Base-by-base conservation (phyloP, 1,139 yeast genomes). In the Magnusiomyces paraingens region DNA sequence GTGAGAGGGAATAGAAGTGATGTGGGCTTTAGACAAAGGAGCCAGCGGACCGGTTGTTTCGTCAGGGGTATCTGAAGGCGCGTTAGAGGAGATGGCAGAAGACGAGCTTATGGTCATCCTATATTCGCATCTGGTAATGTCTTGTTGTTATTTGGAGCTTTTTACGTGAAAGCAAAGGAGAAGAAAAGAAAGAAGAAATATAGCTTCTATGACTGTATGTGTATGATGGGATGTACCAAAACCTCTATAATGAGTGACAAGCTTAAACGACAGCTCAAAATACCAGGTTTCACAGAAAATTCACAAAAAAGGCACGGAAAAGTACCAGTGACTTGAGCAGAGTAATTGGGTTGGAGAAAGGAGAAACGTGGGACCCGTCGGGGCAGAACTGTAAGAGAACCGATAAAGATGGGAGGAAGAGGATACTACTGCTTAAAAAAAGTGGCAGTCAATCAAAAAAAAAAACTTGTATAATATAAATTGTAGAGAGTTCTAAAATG, bases 391-490 rank as follows among this genome's bases (percentile, higher is more conserved):
- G 32, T n/a, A 26, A 4, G 32, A 26, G 4, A 26, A 8, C 32
- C 8, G 51, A n/a, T 11, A 29, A 47, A 46, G 15, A n/a, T 14
- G 12, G 52, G 39, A 36, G 45, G 10, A 15, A 36, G 36, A 38
- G 18, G 35, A 17, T 39, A 17, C n/a, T 32, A 8, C 32, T 26
- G 32, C 21, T 22, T 12, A 38, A 29, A 43, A 21, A 32, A 29
- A 29, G 43, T 51, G 47, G 39, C 38, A 4, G 45, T 17, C 39
- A 10, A 15, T n/a, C 26, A 39, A 15, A 52, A 49, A 39, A 40
- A 47, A 18, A n/a, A 29, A 41, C 3, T 21, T 52, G 22, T 51
- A 52, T 22, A 42, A 48, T 44, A 20, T 41, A 47, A 8, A 45
- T 45, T 38, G 55, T 43, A 35, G 22, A 52, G 45, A 18, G 17